Evolutionary conservation across 2,329 filamentous ascomycete genomes (phyloP).

Genomic region (Colletotrichum plurivorum): DNA sequence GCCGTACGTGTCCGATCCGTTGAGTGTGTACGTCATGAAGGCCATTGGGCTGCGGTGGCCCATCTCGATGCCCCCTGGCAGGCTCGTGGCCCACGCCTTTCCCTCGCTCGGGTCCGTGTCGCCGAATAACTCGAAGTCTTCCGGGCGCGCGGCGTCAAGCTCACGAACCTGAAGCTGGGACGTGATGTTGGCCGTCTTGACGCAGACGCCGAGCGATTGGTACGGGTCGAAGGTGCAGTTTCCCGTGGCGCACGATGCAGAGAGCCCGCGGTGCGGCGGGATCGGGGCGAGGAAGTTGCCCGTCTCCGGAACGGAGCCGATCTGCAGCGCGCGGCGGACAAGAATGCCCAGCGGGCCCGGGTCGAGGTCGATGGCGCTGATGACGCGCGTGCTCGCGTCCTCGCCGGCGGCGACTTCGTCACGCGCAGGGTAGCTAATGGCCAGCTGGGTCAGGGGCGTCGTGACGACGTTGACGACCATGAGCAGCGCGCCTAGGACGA

Average conservation of each 20-base stretch:
- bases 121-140: too few relatives aligned
- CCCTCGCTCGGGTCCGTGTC: too few relatives aligned
- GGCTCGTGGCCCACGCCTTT: neutral
- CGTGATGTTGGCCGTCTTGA: slow-evolving; percentile 13
- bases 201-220: slow-evolving; percentile 13
- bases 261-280: too few relatives aligned
- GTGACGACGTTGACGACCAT: slow-evolving; percentile 21
- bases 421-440: slow-evolving; percentile 24
- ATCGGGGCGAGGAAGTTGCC: neutral
- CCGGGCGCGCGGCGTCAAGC: neutral
- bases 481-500: slow-evolving; percentile 16
- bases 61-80: neutral
- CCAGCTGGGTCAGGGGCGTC: slow-evolving; percentile 30
- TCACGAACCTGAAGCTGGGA: neutral
- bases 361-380: too few relatives aligned
- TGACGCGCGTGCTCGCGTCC: neutral
- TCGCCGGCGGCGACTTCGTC: neutral
- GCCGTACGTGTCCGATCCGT: neutral
- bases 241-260: slow-evolving; percentile 3
- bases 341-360: too few relatives aligned
- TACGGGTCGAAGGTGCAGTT: slow-evolving; percentile 24
- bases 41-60: neutral
- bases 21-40: neutral
- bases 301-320: neutral
- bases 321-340: too few relatives aligned